A percentile compares a stretch with the other conserved stretches of the same genome.
phyloP scores from a whole-genome alignment of 352 stramenopile species.

The Pythium phragmitis region DNA sequence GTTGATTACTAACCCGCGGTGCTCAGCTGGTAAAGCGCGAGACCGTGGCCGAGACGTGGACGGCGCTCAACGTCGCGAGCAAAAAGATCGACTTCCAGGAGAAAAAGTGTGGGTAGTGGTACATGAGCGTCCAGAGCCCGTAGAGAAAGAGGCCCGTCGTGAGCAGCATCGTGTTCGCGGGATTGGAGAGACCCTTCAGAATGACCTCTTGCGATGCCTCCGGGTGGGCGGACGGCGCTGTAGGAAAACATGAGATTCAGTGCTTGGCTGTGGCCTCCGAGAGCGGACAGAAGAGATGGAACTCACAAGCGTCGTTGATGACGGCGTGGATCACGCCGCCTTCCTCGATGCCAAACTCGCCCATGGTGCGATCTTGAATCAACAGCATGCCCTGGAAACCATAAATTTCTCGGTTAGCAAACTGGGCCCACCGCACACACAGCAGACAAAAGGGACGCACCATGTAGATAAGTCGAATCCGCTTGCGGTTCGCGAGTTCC shows the following conservation, averaged over 20 bases:
- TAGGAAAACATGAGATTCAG: conserved; percentile 4
- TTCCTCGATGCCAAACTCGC: conserved; percentile 78
- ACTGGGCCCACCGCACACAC: too few species aligned
- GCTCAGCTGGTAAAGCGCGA: conserved; percentile 47
- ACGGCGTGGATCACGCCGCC: conserved; percentile 75
- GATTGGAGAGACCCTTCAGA: conserved; percentile 56
- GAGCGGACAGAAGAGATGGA: neutral
- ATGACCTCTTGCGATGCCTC: conserved; percentile 39
- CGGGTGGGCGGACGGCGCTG: conserved; percentile 43
- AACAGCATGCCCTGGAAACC: conserved; percentile 59
- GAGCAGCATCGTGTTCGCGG: conserved; percentile 56
- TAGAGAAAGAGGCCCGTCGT: conserved; percentile 69
- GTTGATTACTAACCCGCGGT: neutral
- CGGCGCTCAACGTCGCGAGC: conserved; percentile 54
- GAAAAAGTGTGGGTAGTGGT: conserved; percentile 77
- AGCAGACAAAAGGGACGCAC: conserved; percentile 11
- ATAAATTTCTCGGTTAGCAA: neutral
- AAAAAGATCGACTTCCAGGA: conserved; percentile 76
- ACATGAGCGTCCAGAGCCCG: conserved; percentile 75
- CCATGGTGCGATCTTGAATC: conserved; percentile 54
- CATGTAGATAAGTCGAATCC: conserved; percentile 81
- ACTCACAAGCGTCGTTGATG: conserved; percentile 69
- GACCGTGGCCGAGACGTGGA: conserved; percentile 58
- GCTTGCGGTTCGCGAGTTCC: conserved; percentile 50
- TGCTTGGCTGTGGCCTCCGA: neutral